Base-by-base conservation (phyloP, 225 moss, liverwort and hornwort species). In the Thuidium tamariscinum region DNA sequence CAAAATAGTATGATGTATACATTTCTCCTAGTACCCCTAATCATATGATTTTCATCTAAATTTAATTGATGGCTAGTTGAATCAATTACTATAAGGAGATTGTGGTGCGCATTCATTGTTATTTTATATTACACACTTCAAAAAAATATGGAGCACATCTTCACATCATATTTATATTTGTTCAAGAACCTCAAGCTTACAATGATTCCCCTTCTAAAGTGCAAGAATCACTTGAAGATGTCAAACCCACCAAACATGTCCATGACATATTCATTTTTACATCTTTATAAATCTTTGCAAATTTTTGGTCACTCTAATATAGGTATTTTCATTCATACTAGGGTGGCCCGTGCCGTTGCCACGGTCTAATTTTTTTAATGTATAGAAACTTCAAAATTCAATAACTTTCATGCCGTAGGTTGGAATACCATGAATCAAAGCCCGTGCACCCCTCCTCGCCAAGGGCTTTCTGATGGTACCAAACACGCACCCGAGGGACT, bases 251-350 rank as follows among this genome's bases (percentile, higher is more conserved):
- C 19, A 18, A 13, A 0, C 15, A 60, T 60, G 9, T 18, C 30
- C 13, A 27, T 7, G 3, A 13, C 7, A 41, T 17, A 30, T 60
- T 29, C 0, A 0, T 60, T 79, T 20, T 5, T 59, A 41, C 29
- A 78, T 27, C 19, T 29, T 19, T 1, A 5, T 4, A 77, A 77
- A 12, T 39, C 39, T 27, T 17, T 11, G 7, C 17, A 77, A 77
- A 7, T 16, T 16, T 39, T 27, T 39, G 30, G 7, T 7, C 7
- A 7, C 19, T 32, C 18, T 26, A 71, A 27, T 29, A 15, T 16
- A 52, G 4, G 18, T 39, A 27, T 39, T 77, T 2, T 77, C 26
- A 25, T 25, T 77, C 27, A 4, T 77, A 39, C 26, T n/a, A n/a
- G n/a, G n/a, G n/a, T n/a, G n/a, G n/a, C n/a, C n/a, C n/a, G n/a